A percentile compares a stretch with the other conserved stretches of the same genome.
These are phyloP conservation scores for Ascochyta rabiei DNA, from an alignment of 2,329 filamentous ascomycete species.

Conservation along the genomic window DNA sequence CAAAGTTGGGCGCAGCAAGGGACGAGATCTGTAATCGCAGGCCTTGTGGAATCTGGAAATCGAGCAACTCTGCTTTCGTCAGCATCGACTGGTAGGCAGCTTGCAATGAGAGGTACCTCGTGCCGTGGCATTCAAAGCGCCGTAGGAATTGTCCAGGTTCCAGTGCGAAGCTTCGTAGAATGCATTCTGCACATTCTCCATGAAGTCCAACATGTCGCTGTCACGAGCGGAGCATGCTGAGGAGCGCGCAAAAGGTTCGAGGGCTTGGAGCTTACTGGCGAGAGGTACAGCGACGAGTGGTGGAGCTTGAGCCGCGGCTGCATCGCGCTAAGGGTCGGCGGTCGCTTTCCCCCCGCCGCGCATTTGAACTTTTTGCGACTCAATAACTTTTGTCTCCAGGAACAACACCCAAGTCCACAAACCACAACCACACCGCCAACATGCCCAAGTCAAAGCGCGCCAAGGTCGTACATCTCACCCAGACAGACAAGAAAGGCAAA, in stretches of 20 bases:
- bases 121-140: slow-evolving; percentile 80
- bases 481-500: slow-evolving; percentile 93
- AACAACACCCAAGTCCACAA: slow-evolving; percentile 19
- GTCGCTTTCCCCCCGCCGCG: slow-evolving; percentile 42
- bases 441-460: slow-evolving; percentile 98
- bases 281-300: slow-evolving; percentile 10
- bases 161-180: slow-evolving; percentile 87
- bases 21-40: slow-evolving; percentile 87
- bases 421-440: slow-evolving; percentile 40
- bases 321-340: slow-evolving; percentile 34
- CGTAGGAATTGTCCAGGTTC: slow-evolving; percentile 92
- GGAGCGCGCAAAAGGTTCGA: not conserved
- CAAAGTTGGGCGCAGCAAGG: slow-evolving; percentile 89
- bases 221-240: slow-evolving; percentile 33
- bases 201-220: slow-evolving; percentile 84
- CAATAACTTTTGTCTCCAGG: slow-evolving; percentile 34
- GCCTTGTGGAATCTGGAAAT: slow-evolving; percentile 85
- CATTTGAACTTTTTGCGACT: slow-evolving; percentile 24
- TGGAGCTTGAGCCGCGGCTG: slow-evolving; percentile 33
- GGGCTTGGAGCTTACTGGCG: slow-evolving; percentile 9
- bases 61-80: slow-evolving; percentile 70
- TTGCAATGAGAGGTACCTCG: slow-evolving; percentile 62
- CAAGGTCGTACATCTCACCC: slow-evolving; percentile 86
- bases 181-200: slow-evolving; percentile 93
- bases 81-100: slow-evolving; percentile 14